Percentiles rank a stretch among this genome's conserved stretches.
Conservation (phyloP, 2,329 filamentous ascomycete species). For the Beauveria varroae region DNA sequence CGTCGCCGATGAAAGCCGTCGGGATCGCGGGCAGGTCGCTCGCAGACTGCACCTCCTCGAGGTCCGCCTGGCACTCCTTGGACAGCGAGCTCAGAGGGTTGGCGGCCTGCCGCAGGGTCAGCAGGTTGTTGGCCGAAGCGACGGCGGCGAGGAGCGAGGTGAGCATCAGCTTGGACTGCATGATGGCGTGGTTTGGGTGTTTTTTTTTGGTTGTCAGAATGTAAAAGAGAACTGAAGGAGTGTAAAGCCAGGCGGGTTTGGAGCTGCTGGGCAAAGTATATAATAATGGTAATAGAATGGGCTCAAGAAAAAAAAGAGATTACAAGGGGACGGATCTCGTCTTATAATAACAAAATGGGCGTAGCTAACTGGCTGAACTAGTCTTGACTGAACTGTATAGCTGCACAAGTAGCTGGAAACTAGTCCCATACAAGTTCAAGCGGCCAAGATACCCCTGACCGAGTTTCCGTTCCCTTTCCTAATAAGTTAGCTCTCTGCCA, state of each 20-base stretch:
- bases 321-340: no score
- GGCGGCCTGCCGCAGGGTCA: slow-evolving; percentile 18
- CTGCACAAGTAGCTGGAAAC: no score
- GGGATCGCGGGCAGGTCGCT: slow-evolving; percentile 23
- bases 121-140: slow-evolving; percentile 3
- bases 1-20: slow-evolving; percentile 21
- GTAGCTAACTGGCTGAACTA: no score
- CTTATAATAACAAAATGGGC: no score
- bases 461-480: not conserved
- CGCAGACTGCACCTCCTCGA: slow-evolving; percentile 16
- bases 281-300: no score
- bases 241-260: no score
- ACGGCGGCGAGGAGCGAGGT: slow-evolving; percentile 3
- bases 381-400: no score
- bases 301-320: no score
- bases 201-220: slow-evolving; percentile 23
- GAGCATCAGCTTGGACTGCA: slow-evolving; percentile 12
- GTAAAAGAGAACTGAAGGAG: not conserved
- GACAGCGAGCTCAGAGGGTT: slow-evolving; percentile 7
- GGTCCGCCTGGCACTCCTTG: slow-evolving; percentile 18
- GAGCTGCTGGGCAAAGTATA: no score
- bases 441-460: not conserved
- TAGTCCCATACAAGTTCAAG: not conserved
- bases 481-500: not conserved
- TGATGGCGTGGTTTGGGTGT: not conserved